These are phyloP conservation scores for Saccharomycopsis hybrid DNA, from an alignment of 1,139 yeast genomes.

Conservation along the genomic window DNA sequence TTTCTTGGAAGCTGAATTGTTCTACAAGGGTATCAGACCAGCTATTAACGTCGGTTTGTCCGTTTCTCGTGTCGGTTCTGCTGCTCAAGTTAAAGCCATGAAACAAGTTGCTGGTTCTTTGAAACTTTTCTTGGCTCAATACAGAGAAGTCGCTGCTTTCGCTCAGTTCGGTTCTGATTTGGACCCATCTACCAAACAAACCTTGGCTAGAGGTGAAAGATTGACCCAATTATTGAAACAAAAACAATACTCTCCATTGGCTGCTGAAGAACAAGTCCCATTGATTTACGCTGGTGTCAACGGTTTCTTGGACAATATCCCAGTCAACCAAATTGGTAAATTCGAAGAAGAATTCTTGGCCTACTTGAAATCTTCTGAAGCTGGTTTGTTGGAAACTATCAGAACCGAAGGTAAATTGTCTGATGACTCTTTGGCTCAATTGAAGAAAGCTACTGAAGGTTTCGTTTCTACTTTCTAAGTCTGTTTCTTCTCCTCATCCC, in stretches of 20 bases:
- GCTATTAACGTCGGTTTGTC: constrained; percentile 99
- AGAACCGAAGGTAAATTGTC: constrained; percentile 87
- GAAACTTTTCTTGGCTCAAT: constrained; percentile 99
- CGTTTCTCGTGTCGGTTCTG: constrained; percentile 99
- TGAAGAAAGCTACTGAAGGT: constrained; percentile 86
- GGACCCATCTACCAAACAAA: constrained; percentile 99
- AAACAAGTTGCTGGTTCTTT: constrained; percentile 99
- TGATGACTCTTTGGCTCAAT: constrained; percentile 78
- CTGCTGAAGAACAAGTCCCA: constrained; percentile 99
- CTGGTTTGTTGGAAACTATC: constrained; percentile 77
- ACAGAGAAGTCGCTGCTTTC: constrained; percentile 99
- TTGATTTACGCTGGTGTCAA: constrained; percentile 98
- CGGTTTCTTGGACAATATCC: constrained; percentile 92
- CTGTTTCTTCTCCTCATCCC: too few relatives aligned
- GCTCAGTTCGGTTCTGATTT: constrained; percentile 99
- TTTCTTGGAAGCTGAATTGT: constrained; percentile 98
- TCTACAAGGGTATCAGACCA: constrained; percentile 99
- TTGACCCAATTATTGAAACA: constrained; percentile 98
- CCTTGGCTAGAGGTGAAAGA: constrained; percentile 99
- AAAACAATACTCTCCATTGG: constrained; percentile 93
- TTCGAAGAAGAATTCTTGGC: constrained; percentile 92
- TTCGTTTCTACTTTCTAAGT: constrained; percentile 82
- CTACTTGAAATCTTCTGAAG: constrained; percentile 84
- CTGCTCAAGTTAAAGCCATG: constrained; percentile 99
- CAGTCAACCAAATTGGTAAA: constrained; percentile 81